Conservation (phyloP, 208 protist genomes). For the Acanthamoeba pearcei region DNA sequence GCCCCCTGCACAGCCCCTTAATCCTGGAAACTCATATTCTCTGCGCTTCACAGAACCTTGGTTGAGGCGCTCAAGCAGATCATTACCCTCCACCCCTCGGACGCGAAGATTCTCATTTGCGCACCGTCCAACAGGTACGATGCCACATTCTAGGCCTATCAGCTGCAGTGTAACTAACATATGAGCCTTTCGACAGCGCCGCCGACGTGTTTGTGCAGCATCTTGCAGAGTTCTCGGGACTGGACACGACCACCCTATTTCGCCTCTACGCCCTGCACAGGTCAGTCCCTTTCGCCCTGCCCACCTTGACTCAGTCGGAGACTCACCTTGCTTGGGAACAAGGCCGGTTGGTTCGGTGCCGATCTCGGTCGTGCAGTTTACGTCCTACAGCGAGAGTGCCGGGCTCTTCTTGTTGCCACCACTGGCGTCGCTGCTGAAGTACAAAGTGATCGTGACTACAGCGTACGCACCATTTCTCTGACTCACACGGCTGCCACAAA, state of each 20-base stretch:
- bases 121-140: conserved; percentile 11
- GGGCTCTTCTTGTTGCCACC: neutral
- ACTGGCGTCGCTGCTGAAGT: neutral
- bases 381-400: neutral
- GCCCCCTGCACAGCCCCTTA: neutral
- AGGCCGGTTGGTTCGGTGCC: neutral
- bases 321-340: neutral
- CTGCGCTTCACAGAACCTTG: neutral
- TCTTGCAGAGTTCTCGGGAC: neutral
- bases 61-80: conserved; percentile 31
- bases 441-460: neutral
- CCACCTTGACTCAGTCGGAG: no score
- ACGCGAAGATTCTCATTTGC: neutral
- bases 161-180: neutral
- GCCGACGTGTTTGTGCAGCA: neutral
- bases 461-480: neutral
- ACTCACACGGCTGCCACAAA: neutral
- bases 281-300: neutral
- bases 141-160: neutral
- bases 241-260: neutral
- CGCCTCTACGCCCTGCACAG: neutral
- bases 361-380: neutral
- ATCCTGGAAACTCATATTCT: no score
- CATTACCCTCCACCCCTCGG: neutral
- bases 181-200: neutral